Conservation (phyloP, 257 asterid genomes). For the Avicennia marina region DNA sequence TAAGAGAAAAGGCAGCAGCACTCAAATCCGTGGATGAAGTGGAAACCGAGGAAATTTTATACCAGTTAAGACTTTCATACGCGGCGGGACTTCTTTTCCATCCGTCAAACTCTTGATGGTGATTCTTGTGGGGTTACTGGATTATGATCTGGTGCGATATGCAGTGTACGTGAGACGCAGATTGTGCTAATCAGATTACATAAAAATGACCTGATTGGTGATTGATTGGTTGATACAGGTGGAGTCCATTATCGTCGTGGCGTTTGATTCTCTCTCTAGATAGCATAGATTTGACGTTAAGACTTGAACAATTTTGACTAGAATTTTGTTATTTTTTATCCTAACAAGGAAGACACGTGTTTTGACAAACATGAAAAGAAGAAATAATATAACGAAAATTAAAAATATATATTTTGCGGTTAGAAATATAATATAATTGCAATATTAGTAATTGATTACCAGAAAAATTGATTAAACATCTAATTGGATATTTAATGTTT, state of each 20-base stretch:
- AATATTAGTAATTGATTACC: too few species aligned
- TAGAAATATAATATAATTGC: too few species aligned
- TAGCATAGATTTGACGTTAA: background rate
- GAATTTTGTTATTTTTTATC: background rate
- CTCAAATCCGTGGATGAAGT: too few species aligned
- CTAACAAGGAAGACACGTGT: background rate
- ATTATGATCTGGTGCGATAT: constrained; percentile 1
- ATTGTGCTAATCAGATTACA: constrained; percentile 8
- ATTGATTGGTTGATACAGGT: constrained; percentile 12
- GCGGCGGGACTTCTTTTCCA: constrained; percentile 41
- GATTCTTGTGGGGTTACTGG: background rate
- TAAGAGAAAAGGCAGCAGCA: too few species aligned
- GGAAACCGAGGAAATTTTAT: background rate
- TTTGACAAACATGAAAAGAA: background rate
- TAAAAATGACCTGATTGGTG: background rate
- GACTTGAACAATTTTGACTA: background rate
- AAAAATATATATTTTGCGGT: too few species aligned
- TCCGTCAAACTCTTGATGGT: background rate
- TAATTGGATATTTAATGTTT: too few species aligned
- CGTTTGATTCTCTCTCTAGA: background rate
- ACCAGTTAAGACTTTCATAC: constrained; percentile 18
- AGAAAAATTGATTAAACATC: too few species aligned
- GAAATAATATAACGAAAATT: too few species aligned
- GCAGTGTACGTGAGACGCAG: constrained; percentile 17
- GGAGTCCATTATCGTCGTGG: constrained; percentile 8